A percentile compares a stretch with the other conserved stretches of the same genome.
phyloP scores from a whole-genome alignment of 2,329 filamentous ascomycete species.

The Phyllosticta citrichinensis region DNA sequence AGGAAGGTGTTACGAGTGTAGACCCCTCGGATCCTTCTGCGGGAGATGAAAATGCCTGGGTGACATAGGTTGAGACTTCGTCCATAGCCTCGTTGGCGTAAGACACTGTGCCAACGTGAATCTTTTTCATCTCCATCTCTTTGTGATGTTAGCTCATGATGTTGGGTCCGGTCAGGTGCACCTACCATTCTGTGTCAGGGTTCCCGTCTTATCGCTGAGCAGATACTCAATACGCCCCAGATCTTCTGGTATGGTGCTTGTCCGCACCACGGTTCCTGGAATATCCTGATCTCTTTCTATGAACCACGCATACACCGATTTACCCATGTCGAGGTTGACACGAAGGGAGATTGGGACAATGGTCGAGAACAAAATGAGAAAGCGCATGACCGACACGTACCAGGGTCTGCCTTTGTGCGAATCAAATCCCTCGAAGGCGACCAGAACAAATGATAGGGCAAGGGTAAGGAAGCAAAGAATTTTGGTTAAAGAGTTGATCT shows the following conservation, averaged over 20 bases:
- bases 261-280: conserved; percentile 83
- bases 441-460: conserved; percentile 74
- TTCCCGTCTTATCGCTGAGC: conserved; percentile 96
- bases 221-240: conserved; percentile 92
- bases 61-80: conserved; percentile 78
- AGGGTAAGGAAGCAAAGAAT: conserved; percentile 87
- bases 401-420: conserved; percentile 57
- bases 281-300: conserved; percentile 89
- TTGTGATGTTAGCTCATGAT: conserved; percentile 13
- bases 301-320: conserved; percentile 90
- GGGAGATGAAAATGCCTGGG: conserved; percentile 57
- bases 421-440: conserved; percentile 75
- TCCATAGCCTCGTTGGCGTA: conserved; percentile 99
- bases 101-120: conserved; percentile 94
- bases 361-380: conserved; percentile 95
- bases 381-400: conserved; percentile 98
- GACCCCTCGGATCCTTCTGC: conserved; percentile 17
- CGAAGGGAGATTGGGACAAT: conserved; percentile 96
- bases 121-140: conserved; percentile 98
- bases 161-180: conserved; percentile 11
- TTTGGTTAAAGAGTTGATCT: conserved; percentile 95
- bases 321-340: conserved; percentile 94
- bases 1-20: conserved; percentile 65
- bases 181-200: conserved; percentile 76
- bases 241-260: conserved; percentile 95